Percentiles rank a stretch among this genome's conserved stretches.
Evolutionary conservation across 2,329 filamentous ascomycete genomes (phyloP).

Genomic region (Calonectria ilicicola): DNA sequence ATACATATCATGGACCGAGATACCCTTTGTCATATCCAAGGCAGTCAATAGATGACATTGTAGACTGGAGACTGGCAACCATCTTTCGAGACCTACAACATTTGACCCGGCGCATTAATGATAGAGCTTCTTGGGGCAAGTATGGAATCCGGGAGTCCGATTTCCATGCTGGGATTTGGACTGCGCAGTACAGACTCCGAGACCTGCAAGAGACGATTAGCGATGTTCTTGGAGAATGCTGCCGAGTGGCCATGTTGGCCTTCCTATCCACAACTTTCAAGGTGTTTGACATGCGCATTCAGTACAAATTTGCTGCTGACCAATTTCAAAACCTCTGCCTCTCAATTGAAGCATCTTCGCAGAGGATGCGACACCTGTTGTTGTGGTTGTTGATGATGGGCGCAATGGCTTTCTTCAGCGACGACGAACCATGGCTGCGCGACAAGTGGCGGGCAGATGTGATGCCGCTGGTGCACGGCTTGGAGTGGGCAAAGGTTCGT

Average conservation of each 20-base stretch:
- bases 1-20: not conserved
- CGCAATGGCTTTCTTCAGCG: not conserved
- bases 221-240: not conserved
- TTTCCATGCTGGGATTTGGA: not conserved
- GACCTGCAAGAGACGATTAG: not conserved
- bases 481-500: not conserved
- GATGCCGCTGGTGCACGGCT: not conserved
- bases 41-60: not conserved
- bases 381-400: not conserved
- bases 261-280: not conserved
- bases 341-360: not conserved
- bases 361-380: not conserved
- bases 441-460: not conserved
- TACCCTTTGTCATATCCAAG: not conserved
- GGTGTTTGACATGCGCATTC: not conserved
- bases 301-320: not conserved
- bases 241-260: not conserved
- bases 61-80: not conserved
- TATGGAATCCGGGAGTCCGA: not conserved
- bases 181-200: not conserved
- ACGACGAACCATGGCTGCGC: not conserved
- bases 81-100: not conserved
- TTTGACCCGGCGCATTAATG: not conserved
- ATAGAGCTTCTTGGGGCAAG: not conserved
- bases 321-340: not conserved